These are phyloP conservation scores for Cardamine chenopodiifolia DNA, from an alignment of 345 rosid species.

Conservation along the genomic window DNA sequence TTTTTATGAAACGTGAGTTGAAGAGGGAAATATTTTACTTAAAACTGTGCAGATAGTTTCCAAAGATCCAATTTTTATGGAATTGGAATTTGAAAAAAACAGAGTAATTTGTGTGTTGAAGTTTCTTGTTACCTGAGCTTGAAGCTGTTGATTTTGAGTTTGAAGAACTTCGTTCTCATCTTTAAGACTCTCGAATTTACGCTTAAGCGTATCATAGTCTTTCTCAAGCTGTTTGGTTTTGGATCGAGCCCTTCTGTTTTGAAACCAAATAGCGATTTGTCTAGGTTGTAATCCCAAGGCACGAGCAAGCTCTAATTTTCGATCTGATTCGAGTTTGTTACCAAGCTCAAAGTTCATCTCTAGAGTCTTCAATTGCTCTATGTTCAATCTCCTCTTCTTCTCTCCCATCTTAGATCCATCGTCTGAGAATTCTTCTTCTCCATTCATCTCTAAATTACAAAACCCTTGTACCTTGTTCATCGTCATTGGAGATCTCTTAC, in stretches of 20 bases:
- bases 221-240: conserved; percentile 92
- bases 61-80: background rate
- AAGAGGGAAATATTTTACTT: background rate
- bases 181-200: conserved; percentile 71
- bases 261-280: conserved; percentile 94
- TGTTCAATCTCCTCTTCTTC: conserved; percentile 86
- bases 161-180: conserved; percentile 72
- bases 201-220: conserved; percentile 78
- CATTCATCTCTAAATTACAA: conserved; percentile 53
- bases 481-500: conserved; percentile 72
- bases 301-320: conserved; percentile 88
- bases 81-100: background rate
- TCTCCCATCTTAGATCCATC: conserved; percentile 93
- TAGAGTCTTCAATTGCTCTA: conserved; percentile 84
- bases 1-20: background rate
- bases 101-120: background rate
- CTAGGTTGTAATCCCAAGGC: conserved; percentile 91
- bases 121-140: conserved; percentile 59
- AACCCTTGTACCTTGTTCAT: conserved; percentile 52
- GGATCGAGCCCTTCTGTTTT: conserved; percentile 92
- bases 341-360: conserved; percentile 95
- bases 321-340: conserved; percentile 93
- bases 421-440: conserved; percentile 79
- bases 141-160: conserved; percentile 81
- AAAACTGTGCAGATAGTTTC: background rate